These are phyloP conservation scores for Pyrrhoderma lamaoense DNA, from an alignment of 1,284 basidiomycete genomes.

Conservation along the genomic window DNA sequence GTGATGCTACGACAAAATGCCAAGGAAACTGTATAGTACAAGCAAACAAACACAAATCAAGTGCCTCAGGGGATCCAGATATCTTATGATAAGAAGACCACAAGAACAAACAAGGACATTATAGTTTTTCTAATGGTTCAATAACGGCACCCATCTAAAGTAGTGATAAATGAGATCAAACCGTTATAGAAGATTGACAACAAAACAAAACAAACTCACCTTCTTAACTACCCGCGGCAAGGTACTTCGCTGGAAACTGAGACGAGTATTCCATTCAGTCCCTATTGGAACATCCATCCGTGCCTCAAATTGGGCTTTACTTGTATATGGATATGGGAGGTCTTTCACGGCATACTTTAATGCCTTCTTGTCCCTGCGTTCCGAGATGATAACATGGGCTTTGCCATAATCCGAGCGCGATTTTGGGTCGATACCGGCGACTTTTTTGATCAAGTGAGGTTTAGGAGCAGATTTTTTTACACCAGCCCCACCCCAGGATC, in stretches of 20 bases:
- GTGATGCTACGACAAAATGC: no score
- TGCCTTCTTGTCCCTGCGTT: constrained; percentile 91
- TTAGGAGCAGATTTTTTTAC: constrained; percentile 50
- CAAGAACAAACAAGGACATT: constrained; percentile 14
- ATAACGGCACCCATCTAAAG: constrained; percentile 70
- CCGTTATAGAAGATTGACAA: constrained; percentile 9
- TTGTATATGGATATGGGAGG: constrained; percentile 91
- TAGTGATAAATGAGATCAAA: constrained; percentile 15
- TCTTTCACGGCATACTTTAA: constrained; percentile 83
- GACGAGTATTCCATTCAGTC: constrained; percentile 88
- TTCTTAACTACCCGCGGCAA: constrained; percentile 83
- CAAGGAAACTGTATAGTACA: no score
- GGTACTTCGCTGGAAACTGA: constrained; percentile 81
- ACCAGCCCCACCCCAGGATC: constrained; percentile 86
- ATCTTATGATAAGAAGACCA: no score
- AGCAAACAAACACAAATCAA: no score
- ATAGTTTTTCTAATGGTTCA: constrained; percentile 60
- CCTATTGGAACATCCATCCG: constrained; percentile 78
- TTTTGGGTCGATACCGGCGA: constrained; percentile 72
- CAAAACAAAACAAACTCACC: constrained; percentile 36
- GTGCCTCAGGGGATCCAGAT: no score
- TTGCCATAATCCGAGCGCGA: constrained; percentile 81
- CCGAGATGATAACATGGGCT: constrained; percentile 88
- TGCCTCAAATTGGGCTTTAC: constrained; percentile 82
- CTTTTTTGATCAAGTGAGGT: constrained; percentile 66